Evolutionary conservation across 768 basidiomycete species (phyloP).

Genomic region (Termitomyces bulborhizus): DNA sequence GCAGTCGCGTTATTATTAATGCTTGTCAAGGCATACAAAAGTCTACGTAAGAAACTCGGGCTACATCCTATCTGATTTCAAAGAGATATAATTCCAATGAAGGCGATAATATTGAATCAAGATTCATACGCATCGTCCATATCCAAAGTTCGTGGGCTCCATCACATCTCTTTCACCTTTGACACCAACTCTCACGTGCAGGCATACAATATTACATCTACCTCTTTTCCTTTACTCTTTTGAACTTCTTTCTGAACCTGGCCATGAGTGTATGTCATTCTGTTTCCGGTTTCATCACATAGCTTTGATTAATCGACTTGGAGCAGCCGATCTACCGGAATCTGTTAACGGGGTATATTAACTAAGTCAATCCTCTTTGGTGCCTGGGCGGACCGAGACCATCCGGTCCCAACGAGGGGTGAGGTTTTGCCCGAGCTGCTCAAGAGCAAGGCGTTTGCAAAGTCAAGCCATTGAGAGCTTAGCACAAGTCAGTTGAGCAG

Average conservation of each 20-base stretch:
- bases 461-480: conserved; percentile 82
- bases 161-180: neutral
- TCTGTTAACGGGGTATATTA: neutral
- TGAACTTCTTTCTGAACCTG: neutral
- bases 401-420: conserved; percentile 70
- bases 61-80: neutral
- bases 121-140: neutral
- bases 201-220: neutral
- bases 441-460: conserved; percentile 59
- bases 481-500: conserved; percentile 84
- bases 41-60: neutral
- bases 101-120: too few species aligned
- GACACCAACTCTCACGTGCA: neutral
- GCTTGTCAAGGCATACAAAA: neutral
- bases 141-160: neutral
- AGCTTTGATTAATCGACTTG: neutral
- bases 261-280: neutral
- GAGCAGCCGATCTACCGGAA: neutral
- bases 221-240: neutral
- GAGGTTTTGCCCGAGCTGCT: conserved; percentile 74
- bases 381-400: conserved; percentile 94
- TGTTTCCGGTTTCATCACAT: neutral
- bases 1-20: neutral
- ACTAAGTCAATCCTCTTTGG: neutral
- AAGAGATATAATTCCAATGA: neutral